phyloP scores from a whole-genome alignment of 176 grass and related monocot species.

The Triticum dicoccoides region DNA sequence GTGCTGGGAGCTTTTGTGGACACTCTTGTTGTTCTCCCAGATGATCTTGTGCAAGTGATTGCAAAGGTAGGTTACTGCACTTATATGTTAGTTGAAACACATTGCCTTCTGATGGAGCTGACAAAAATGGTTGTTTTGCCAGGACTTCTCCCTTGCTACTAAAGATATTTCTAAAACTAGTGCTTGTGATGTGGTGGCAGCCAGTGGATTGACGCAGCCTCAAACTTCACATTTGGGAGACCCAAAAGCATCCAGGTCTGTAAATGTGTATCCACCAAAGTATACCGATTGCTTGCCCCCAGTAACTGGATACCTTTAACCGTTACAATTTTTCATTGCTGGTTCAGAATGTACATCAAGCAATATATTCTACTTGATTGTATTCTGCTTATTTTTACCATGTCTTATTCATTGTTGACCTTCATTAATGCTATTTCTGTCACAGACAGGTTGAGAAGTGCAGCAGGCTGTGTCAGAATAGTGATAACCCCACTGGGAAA shows the following conservation, averaged over 20 bases:
- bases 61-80: conserved; percentile 61
- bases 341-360: background rate
- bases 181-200: conserved; percentile 24
- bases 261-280: conserved; percentile 10
- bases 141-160: conserved; percentile 59
- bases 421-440: conserved; percentile 40
- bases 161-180: conserved; percentile 40
- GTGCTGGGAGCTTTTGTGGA: conserved; percentile 70
- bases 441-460: conserved; percentile 40
- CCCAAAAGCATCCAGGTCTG: conserved; percentile 7
- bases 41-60: conserved; percentile 88
- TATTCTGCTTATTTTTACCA: background rate
- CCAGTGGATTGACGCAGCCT: conserved; percentile 11
- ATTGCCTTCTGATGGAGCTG: background rate
- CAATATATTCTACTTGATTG: background rate
- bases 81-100: background rate
- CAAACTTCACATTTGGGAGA: conserved; percentile 25
- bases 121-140: conserved; percentile 30
- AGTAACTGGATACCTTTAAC: background rate
- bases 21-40: conserved; percentile 64
- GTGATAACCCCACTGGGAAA: conserved; percentile 22
- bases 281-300: conserved; percentile 6
- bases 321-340: background rate
- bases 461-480: background rate
- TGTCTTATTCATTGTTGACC: background rate